These are phyloP conservation scores for Tylopilus plumbeoviolaceoides DNA, from an alignment of 768 basidiomycete genomes.

Conservation along the genomic window DNA sequence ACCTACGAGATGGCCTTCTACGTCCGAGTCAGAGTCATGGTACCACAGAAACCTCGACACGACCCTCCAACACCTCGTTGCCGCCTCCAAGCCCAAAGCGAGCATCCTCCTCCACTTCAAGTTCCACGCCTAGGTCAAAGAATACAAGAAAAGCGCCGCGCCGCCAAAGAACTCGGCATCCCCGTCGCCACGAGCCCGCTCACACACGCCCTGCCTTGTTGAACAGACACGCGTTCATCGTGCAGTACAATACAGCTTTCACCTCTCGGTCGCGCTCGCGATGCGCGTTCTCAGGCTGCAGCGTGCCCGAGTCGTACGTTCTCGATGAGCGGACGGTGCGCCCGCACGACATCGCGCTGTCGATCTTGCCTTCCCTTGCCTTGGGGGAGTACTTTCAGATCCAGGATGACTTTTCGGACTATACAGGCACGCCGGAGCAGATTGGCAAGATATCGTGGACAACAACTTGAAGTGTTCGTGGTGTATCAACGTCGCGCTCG, in stretches of 20 bases:
- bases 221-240: conserved; percentile 81
- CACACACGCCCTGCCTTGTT: too few relatives aligned
- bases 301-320: conserved; percentile 51
- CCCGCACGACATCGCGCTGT: conserved; percentile 69
- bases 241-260: conserved; percentile 99
- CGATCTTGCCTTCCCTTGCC: conserved; percentile 84
- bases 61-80: too few relatives aligned
- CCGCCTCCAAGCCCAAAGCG: too few relatives aligned
- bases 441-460: conserved; percentile 97
- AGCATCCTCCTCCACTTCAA: too few relatives aligned
- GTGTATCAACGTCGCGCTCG: conserved; percentile 87
- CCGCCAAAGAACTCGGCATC: too few relatives aligned
- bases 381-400: conserved; percentile 99
- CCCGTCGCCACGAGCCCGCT: too few relatives aligned
- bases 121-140: too few relatives aligned
- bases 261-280: conserved; percentile 94
- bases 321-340: conserved; percentile 39
- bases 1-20: too few relatives aligned
- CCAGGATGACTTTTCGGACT: conserved; percentile 97
- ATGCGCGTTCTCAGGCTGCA: conserved; percentile 78
- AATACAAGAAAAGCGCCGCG: too few relatives aligned
- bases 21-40: too few relatives aligned
- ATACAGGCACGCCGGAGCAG: conserved; percentile 80
- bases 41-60: too few relatives aligned
- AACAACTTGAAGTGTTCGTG: conserved; percentile 99